These are phyloP conservation scores for Astrephomene gubernaculifera DNA, from an alignment of 139 green algal species.

Conservation along the genomic window DNA sequence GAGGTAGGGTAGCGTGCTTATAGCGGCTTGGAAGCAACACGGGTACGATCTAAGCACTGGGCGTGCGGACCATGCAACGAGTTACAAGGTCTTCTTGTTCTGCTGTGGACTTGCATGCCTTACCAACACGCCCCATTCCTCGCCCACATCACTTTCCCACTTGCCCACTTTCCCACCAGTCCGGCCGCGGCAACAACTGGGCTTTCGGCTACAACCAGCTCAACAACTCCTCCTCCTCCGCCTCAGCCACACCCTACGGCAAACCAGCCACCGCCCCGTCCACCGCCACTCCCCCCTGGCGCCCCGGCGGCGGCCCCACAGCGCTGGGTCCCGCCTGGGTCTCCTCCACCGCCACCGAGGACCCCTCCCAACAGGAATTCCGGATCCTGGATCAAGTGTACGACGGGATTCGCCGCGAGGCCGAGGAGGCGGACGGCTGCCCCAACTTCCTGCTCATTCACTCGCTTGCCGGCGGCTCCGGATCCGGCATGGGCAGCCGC, in stretches of 20 bases:
- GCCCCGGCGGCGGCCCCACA: not conserved
- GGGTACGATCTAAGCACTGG: too few relatives aligned
- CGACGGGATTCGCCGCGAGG: conserved; percentile 52
- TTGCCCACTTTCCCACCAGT: too few relatives aligned
- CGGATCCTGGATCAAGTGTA: conserved; percentile 51
- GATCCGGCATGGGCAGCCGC: conserved; percentile 54
- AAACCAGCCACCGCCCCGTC: not conserved
- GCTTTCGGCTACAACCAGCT: conserved; percentile 61
- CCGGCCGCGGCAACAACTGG: conserved; percentile 65
- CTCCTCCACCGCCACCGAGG: conserved; percentile 25
- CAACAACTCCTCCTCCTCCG: not conserved
- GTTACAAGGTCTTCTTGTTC: too few relatives aligned
- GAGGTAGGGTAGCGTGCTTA: too few relatives aligned
- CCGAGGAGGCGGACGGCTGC: conserved; percentile 47
- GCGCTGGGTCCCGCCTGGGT: conserved; percentile 21
- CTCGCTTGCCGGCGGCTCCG: conserved; percentile 57
- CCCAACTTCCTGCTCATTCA: conserved; percentile 62
- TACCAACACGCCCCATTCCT: too few relatives aligned
- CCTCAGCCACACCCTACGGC: not conserved
- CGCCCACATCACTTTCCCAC: not conserved
- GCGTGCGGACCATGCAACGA: too few relatives aligned
- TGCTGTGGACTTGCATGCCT: too few relatives aligned
- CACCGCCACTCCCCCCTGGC: not conserved
- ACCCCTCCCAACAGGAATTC: conserved; percentile 40
- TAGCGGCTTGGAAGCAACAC: too few relatives aligned